Conservation (phyloP, 768 basidiomycete genomes). For the Calocybe gangraenosa region DNA sequence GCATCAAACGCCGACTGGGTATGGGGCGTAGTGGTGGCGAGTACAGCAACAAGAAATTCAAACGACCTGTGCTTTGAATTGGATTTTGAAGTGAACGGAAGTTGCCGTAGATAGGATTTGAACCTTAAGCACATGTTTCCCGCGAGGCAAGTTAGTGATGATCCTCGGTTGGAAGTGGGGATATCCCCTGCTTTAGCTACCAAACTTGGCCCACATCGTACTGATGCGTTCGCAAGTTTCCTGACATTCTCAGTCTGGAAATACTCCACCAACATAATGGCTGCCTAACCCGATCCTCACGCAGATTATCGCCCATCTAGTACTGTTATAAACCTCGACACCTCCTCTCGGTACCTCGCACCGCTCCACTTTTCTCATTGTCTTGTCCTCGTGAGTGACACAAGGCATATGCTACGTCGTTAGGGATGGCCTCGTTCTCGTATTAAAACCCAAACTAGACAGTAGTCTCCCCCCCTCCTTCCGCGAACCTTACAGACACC, state of each 20-base stretch:
- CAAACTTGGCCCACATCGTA: constrained; percentile 4
- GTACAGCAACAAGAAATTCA: constrained; percentile 72
- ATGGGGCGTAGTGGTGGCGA: constrained; percentile 50
- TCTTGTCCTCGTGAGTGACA: constrained; percentile 41
- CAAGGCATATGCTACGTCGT: constrained; percentile 24
- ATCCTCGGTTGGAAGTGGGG: constrained; percentile 18
- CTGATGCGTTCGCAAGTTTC: constrained; percentile 12
- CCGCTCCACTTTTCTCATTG: constrained; percentile 20
- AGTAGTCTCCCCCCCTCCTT: constrained; percentile 13
- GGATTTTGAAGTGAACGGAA: constrained; percentile 10
- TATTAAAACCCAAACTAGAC: constrained; percentile 7
- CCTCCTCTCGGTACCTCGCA: constrained; percentile 31
- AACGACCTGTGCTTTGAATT: constrained; percentile 38
- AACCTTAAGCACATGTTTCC: constrained; percentile 29
- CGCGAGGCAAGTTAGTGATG: constrained; percentile 31
- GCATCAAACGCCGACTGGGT: constrained; percentile 54
- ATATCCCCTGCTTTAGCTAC: neutral
- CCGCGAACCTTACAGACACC: constrained; percentile 6
- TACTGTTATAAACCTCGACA: constrained; percentile 9
- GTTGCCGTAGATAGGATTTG: constrained; percentile 5
- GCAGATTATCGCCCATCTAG: constrained; percentile 20
- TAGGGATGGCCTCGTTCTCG: constrained; percentile 13
- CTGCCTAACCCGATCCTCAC: constrained; percentile 13
- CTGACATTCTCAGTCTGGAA: constrained; percentile 14
- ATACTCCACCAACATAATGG: constrained; percentile 10